Evolutionary conservation across 2,329 filamentous ascomycete species (phyloP).

Genomic region (Chaetomium sp.): DNA sequence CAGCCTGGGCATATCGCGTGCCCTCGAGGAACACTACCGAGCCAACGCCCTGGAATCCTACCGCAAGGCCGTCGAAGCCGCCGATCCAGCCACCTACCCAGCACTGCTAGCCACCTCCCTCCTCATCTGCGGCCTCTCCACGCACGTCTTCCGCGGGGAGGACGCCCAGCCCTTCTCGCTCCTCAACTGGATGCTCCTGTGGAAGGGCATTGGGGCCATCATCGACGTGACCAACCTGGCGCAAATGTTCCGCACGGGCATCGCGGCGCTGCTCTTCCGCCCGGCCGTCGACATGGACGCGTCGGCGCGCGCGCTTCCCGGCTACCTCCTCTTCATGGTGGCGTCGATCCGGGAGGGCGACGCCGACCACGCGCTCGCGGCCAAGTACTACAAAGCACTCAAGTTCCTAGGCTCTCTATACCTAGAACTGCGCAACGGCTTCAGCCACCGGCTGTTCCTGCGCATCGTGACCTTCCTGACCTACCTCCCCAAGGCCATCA

Average conservation of each 20-base stretch:
- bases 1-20: constrained; percentile 40
- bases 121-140: constrained; percentile 54
- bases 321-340: constrained; percentile 53
- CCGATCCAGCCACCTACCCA: constrained; percentile 49
- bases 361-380: constrained; percentile 44
- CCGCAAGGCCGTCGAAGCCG: constrained; percentile 52
- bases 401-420: constrained; percentile 57
- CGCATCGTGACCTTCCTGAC: constrained; percentile 58
- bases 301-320: constrained; percentile 47
- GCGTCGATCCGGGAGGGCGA: constrained; percentile 45
- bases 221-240: constrained; percentile 44
- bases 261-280: constrained; percentile 52
- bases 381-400: constrained; percentile 51
- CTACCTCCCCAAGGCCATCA: constrained; percentile 49
- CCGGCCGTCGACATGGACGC: constrained; percentile 52
- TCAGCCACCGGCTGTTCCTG: constrained; percentile 49
- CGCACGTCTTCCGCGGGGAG: constrained; percentile 53
- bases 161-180: constrained; percentile 51
- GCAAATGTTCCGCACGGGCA: constrained; percentile 45
- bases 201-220: constrained; percentile 56
- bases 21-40: constrained; percentile 49
- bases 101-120: constrained; percentile 57
- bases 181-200: constrained; percentile 59
- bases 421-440: constrained; percentile 48
- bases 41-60: constrained; percentile 55